Percentiles rank a stretch among this genome's conserved stretches.
Evolutionary conservation across 768 basidiomycete genomes (phyloP).

Genomic region (Pleurotus platypus): DNA sequence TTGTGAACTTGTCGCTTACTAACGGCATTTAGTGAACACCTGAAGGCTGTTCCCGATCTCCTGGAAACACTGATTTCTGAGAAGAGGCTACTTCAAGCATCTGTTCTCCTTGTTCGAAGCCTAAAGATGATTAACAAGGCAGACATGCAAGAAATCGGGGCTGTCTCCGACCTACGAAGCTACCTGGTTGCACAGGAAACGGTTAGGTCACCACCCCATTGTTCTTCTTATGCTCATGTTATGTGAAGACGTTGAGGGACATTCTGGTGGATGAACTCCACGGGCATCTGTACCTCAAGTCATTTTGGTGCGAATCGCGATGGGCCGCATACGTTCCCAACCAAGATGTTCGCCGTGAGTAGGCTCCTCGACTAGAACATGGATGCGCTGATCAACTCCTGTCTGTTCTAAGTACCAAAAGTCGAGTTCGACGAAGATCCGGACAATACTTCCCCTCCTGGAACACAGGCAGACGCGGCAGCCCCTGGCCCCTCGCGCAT

Average conservation of each 20-base stretch:
- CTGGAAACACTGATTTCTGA: conserved; percentile 95
- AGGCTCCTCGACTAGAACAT: not conserved
- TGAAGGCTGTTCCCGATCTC: conserved; percentile 88
- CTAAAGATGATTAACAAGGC: conserved; percentile 87
- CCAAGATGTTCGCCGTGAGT: conserved; percentile 67
- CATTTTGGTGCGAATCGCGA: conserved; percentile 91
- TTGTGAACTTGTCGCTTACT: conserved; percentile 12
- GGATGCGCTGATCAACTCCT: not conserved
- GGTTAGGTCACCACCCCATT: conserved; percentile 36
- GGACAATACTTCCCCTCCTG: conserved; percentile 20
- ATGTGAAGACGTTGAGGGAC: conserved; percentile 75
- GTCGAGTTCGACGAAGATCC: conserved; percentile 61
- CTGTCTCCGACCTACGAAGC: conserved; percentile 79
- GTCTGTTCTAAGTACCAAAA: conserved; percentile 46
- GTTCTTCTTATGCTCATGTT: conserved; percentile 1
- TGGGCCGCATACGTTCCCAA: conserved; percentile 84
- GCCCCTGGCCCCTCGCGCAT: conserved; percentile 44
- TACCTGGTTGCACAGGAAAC: conserved; percentile 87
- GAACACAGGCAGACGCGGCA: conserved; percentile 35
- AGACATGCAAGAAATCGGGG: conserved; percentile 96
- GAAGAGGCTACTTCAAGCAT: conserved; percentile 87
- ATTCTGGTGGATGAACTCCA: conserved; percentile 95
- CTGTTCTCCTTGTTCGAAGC: conserved; percentile 81
- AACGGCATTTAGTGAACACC: conserved; percentile 60
- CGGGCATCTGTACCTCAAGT: conserved; percentile 95